phyloP scores from a whole-genome alignment of 148 eudicot species.

The Cornus controversa region DNA sequence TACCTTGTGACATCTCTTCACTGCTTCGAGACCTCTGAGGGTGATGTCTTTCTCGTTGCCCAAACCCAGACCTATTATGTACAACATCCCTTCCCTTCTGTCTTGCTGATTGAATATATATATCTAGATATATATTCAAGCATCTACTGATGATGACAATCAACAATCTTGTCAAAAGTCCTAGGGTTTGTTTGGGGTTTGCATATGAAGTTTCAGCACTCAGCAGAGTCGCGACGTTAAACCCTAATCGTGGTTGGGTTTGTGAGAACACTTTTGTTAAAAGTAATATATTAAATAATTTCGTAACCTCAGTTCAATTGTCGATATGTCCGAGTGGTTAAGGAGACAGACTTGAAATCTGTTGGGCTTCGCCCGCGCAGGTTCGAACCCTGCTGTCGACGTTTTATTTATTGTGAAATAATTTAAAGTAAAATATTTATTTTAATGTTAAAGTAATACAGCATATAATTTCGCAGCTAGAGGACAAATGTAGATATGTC shows the following conservation, averaged over 20 bases:
- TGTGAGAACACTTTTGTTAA: too few species aligned
- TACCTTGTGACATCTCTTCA: conserved; percentile 55
- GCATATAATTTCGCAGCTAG: too few species aligned
- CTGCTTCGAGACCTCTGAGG: conserved; percentile 77
- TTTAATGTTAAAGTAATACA: too few species aligned
- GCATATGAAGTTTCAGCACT: too few species aligned
- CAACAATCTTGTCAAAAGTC: background rate
- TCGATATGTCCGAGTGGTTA: conserved; percentile 92
- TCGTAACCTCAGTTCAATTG: too few species aligned
- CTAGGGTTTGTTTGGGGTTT: too few species aligned
- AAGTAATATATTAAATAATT: too few species aligned
- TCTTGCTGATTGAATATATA: background rate
- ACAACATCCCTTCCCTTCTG: conserved; percentile 40
- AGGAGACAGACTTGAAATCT: conserved; percentile 93
- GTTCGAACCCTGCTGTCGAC: conserved; percentile 99
- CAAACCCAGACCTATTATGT: conserved; percentile 74
- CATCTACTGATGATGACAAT: background rate
- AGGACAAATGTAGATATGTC: conserved; percentile 55
- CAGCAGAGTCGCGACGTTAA: background rate
- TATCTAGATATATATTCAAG: background rate
- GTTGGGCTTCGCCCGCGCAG: conserved; percentile 99
- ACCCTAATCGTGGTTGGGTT: background rate
- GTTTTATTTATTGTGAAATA: background rate
- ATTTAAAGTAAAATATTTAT: too few species aligned
- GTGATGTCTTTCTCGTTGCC: conserved; percentile 94